Conservation (phyloP, 345 rosid species). For the Cardamine chenopodiifolia region DNA sequence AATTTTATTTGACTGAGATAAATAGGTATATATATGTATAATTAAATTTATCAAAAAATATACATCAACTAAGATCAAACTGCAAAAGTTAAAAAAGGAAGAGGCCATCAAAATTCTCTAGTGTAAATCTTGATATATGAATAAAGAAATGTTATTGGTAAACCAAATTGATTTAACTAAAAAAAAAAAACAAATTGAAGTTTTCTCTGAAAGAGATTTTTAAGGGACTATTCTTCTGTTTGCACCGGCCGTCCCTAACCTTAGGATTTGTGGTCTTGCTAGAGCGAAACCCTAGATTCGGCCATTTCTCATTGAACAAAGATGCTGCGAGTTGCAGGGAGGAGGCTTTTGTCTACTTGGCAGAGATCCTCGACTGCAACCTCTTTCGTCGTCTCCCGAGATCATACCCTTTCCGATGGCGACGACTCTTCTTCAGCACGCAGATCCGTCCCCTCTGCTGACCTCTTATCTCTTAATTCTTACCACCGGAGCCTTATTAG, state of each 20-base stretch:
- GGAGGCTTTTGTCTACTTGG: slow-evolving; percentile 60
- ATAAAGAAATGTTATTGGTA: neutral
- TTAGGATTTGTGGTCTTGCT: slow-evolving; percentile 13
- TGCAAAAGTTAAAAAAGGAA: neutral
- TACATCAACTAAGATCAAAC: neutral
- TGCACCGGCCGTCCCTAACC: slow-evolving; percentile 29
- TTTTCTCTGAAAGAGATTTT: neutral
- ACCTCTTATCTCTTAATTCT: slow-evolving; percentile 46
- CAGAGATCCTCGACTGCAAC: slow-evolving; percentile 51
- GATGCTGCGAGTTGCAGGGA: slow-evolving; percentile 86
- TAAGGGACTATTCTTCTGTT: slow-evolving; percentile 9
- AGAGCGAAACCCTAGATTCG: slow-evolving; percentile 37
- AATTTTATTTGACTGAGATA: too few relatives aligned
- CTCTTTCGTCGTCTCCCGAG: slow-evolving; percentile 46
- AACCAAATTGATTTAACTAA: neutral
- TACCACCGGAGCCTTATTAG: slow-evolving; percentile 49
- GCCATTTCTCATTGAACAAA: slow-evolving; percentile 25
- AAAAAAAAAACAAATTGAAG: slow-evolving; percentile 6
- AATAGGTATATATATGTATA: too few relatives aligned
- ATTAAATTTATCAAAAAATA: too few relatives aligned
- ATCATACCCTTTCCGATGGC: slow-evolving; percentile 35
- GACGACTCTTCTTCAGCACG: slow-evolving; percentile 29
- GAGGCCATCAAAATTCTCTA: neutral
- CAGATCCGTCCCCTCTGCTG: slow-evolving; percentile 36
- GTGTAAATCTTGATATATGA: neutral